Conservation (phyloP, 2,329 filamentous ascomycete genomes). For the Talaromyces sp. region DNA sequence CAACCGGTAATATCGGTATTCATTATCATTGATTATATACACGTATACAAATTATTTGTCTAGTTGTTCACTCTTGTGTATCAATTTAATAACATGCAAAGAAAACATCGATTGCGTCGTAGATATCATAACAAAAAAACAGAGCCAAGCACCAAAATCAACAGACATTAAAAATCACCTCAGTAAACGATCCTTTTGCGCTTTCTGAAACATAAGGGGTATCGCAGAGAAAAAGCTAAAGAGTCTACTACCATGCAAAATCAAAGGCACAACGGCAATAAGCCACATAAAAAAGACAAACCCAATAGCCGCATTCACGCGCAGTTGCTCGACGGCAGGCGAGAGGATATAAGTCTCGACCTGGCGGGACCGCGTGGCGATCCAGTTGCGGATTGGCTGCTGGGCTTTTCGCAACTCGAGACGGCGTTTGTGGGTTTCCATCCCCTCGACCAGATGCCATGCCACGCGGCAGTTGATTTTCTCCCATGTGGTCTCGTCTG, state of each 20-base stretch:
- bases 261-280: constrained; percentile 31
- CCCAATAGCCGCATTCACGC: constrained; percentile 24
- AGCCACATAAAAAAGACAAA: constrained; percentile 33
- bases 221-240: constrained; percentile 11
- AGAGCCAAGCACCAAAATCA: background rate
- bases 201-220: constrained; percentile 12
- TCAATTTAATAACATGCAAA: background rate
- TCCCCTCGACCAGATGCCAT: constrained; percentile 53
- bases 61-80: background rate
- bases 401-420: constrained; percentile 6
- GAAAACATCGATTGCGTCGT: background rate
- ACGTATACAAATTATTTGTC: background rate
- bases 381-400: constrained; percentile 18
- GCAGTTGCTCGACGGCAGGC: constrained; percentile 21
- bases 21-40: background rate
- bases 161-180: background rate
- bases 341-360: constrained; percentile 13
- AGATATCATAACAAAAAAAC: background rate
- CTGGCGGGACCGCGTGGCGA: constrained; percentile 15
- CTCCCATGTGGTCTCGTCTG: constrained; percentile 63
- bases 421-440: constrained; percentile 25
- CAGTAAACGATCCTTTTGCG: constrained; percentile 11
- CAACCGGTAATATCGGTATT: background rate
- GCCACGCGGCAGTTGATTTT: constrained; percentile 67
- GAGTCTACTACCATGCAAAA: constrained; percentile 29